Evolutionary conservation across 2,329 filamentous ascomycete species (phyloP), one percentile per base, ranked within the genome.

Genomic region (Diaporthe eres): DNA sequence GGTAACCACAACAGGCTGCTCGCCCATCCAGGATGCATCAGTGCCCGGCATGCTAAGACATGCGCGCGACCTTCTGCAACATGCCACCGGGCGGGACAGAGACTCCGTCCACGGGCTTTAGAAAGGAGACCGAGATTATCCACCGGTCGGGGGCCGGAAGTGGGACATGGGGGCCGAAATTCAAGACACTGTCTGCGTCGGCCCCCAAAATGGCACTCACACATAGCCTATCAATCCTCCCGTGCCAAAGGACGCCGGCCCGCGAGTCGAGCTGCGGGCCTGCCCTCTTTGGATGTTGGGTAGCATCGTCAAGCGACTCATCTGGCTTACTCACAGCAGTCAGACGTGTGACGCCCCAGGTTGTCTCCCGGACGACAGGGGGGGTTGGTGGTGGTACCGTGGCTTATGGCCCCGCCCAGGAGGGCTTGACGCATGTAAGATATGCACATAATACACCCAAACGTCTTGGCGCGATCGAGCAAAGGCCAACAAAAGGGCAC

Each of bases 141-240:
- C 65, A 70, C 65, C 65, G 65, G 65, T 70, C 37, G 37, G 47
- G 37, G 58, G 34, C 58, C 71, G 42, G 49, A 12, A 65, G 34
- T 73, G 71, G 37, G n/a, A 65, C 71, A 65, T 73, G 71, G 71
- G 71, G 71, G 71, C 71, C 71, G 58, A 47, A 47, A 73, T 53
- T 15, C n/a, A 53, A 74, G 61, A 74, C 65, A 60, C 6, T 1
- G 17, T 51, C 34, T 55, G 42, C 44, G 22, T 68, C 74, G 70
- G 70, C 68, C 74, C 74, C 74, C 70, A 74, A 74, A 51, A 60
- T 71, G 73, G n/a, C 57, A 71, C 65, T 61, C 57, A 72, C 44
- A 74, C 74, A 67, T 65, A 74, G 74, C 63, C 71, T 76, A 76
- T 76, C 74, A 76, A 76, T 76, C 74, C 74, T 76, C 55, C 71